Conservation (phyloP, 805 yeast species). For the Yamadazyma laniorum region DNA sequence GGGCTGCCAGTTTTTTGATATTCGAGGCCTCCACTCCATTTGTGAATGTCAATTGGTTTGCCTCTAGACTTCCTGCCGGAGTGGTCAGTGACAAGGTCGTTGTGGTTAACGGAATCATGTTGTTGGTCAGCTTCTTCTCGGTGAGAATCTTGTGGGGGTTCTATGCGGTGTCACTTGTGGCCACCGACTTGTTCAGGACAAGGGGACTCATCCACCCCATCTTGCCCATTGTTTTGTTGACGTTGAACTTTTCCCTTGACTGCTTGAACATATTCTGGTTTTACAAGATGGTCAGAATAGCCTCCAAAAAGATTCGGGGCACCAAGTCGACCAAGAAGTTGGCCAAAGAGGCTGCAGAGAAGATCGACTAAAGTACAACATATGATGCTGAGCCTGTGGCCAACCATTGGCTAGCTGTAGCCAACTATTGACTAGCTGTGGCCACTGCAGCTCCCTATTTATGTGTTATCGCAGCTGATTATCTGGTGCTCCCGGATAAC, state of each 20-base stretch:
- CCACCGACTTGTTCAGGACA: slow-evolving; percentile 46
- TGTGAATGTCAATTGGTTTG: slow-evolving; percentile 92
- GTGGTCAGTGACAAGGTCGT: slow-evolving; percentile 54
- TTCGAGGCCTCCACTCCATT: slow-evolving; percentile 93
- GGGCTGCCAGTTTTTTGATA: slow-evolving; percentile 77
- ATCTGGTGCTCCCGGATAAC: too few species aligned
- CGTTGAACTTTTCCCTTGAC: slow-evolving; percentile 62
- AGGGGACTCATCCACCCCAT: slow-evolving; percentile 45
- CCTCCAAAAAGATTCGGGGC: slow-evolving; percentile 46
- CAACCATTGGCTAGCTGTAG: too few species aligned
- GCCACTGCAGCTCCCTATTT: too few species aligned
- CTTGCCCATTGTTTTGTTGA: slow-evolving; percentile 50
- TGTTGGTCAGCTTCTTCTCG: slow-evolving; percentile 68
- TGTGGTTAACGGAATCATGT: slow-evolving; percentile 65
- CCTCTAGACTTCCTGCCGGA: slow-evolving; percentile 70
- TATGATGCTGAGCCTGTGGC: too few species aligned
- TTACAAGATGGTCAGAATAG: slow-evolving; percentile 75
- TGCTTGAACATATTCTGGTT: slow-evolving; percentile 83
- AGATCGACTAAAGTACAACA: slow-evolving; percentile 19
- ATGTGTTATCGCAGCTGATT: too few species aligned
- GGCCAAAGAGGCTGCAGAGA: slow-evolving; percentile 18
- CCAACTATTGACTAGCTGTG: too few species aligned
- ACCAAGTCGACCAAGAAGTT: slow-evolving; percentile 14
- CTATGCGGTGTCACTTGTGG: slow-evolving; percentile 57
- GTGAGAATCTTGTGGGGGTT: slow-evolving; percentile 89